Percentiles rank a stretch among this genome's conserved stretches.
Conservation (phyloP, 441 rosid species). For the Codiaeum variegatum region DNA sequence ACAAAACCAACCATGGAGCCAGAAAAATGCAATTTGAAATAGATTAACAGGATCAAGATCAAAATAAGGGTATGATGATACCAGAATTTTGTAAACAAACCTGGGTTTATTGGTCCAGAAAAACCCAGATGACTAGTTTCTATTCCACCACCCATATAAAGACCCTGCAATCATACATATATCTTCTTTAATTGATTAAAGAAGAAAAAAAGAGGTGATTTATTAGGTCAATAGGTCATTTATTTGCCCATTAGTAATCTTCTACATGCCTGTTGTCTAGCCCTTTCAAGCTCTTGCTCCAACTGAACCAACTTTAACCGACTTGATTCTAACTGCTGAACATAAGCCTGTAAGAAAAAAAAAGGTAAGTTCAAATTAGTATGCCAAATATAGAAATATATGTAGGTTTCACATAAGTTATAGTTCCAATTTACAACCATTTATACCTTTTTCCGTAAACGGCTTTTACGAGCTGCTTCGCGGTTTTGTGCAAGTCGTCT, state of each 20-base stretch:
- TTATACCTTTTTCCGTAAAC: slow-evolving; percentile 83
- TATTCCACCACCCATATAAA: slow-evolving; percentile 47
- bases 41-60: slow-evolving; percentile 2
- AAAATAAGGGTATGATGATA: slow-evolving; percentile 1
- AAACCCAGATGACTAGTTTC: slow-evolving; percentile 54
- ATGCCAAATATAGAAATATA: slow-evolving; percentile 1
- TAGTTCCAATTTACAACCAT: slow-evolving; percentile 7
- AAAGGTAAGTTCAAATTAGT: slow-evolving; percentile 9
- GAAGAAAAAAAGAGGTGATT: background rate
- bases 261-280: slow-evolving; percentile 71
- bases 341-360: slow-evolving; percentile 67
- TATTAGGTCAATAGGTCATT: background rate
- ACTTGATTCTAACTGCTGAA: slow-evolving; percentile 88
- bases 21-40: slow-evolving; percentile 4
- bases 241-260: slow-evolving; percentile 1
- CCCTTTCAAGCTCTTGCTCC: slow-evolving; percentile 82
- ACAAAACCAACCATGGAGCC: background rate
- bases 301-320: slow-evolving; percentile 70
- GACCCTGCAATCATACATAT: slow-evolving; percentile 45
- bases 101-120: slow-evolving; percentile 56
- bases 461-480: slow-evolving; percentile 98
- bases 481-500: slow-evolving; percentile 97
- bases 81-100: slow-evolving; percentile 35
- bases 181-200: slow-evolving; percentile 5
- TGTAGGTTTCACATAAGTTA: background rate